Conservation (phyloP, 1,139 yeast genomes). For the Yamadazyma songkhlaensis region DNA sequence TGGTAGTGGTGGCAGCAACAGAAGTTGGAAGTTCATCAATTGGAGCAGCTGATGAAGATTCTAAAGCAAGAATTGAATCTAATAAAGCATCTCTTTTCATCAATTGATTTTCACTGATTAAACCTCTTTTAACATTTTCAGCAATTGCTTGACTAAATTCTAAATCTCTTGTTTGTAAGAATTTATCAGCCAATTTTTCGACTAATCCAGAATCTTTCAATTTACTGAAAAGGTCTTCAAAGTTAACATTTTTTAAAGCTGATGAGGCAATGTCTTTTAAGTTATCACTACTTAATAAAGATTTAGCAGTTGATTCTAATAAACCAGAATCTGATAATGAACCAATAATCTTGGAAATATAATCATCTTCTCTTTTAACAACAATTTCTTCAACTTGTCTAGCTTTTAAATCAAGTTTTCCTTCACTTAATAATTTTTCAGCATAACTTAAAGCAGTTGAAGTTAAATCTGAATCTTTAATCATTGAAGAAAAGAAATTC, state of each 20-base stretch:
- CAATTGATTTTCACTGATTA: constrained; percentile 11
- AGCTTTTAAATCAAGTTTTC: constrained; percentile 12
- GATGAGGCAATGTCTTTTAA: constrained; percentile 20
- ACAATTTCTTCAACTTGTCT: neutral
- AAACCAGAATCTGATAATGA: constrained; percentile 24
- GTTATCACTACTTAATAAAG: constrained; percentile 20
- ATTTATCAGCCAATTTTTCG: constrained; percentile 16
- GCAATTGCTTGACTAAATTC: constrained; percentile 15
- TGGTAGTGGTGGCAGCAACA: constrained; percentile 7
- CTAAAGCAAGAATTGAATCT: constrained; percentile 4
- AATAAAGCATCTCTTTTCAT: constrained; percentile 5
- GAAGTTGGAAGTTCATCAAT: constrained; percentile 4
- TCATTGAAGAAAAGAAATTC: constrained; percentile 21
- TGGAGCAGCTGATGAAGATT: constrained; percentile 7
- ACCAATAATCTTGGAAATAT: constrained; percentile 19
- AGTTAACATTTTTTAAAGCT: constrained; percentile 21
- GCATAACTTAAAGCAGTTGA: constrained; percentile 19
- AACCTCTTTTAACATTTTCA: constrained; percentile 16
- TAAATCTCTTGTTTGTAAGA: constrained; percentile 17
- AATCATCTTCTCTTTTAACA: constrained; percentile 17
- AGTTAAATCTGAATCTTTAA: constrained; percentile 21
- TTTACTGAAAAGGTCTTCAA: constrained; percentile 19
- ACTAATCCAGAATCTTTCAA: constrained; percentile 27
- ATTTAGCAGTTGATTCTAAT: constrained; percentile 19
- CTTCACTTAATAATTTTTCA: constrained; percentile 15